Base-by-base conservation (phyloP, 2,329 filamentous ascomycete genomes). In the Hypoxylon sp. region DNA sequence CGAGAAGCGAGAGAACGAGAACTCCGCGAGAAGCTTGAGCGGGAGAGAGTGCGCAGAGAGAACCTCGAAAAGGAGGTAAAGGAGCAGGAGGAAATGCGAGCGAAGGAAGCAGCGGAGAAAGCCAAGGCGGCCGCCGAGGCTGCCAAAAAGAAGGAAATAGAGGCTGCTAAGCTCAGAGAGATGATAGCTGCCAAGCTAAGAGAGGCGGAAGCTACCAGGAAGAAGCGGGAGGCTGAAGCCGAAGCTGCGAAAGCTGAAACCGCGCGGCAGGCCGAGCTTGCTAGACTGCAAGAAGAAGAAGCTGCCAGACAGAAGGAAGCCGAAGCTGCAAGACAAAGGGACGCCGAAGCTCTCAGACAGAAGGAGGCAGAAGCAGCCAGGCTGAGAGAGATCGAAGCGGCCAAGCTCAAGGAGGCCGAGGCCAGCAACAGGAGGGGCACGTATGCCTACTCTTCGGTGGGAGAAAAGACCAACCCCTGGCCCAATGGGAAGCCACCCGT, bases 401-500 rank as follows among this genome's bases (percentile, higher is more conserved):
- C 58, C 69, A 46, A 62, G 63, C 66, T 70, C 35, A 68, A 23
- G 67, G 70, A 69, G 69, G 38, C 68, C 58, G 70, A 70, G 48
- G 71, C 72, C 51, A 72, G 70, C 4, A 71, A 65, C 37, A 77
- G 81, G 60, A 78, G 79, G 59, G 81, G 78, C 64, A 79, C 80
- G n/a, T 88, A 88, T 67, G 85, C 86, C 55, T 88, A 78, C 74
- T 85, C 83, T 51, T 82, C 85, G 26, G 83, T 88, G 18, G 88
- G 88, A 47, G 88, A 91, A 73, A 87, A 82, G 74, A 87, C 82
- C 46, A 89, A 86, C 73, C 87, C 87, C 65, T 91, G 88, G 83
- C 87, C 88, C 4, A 85, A 82, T 67, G 86, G 82, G 65, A 82
- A 80, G 62, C 86, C 80, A 52, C 31, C 31, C 17, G n/a, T 11